Base-by-base conservation (phyloP, 2,329 filamentous ascomycete genomes). In the Penicillium sp. region DNA sequence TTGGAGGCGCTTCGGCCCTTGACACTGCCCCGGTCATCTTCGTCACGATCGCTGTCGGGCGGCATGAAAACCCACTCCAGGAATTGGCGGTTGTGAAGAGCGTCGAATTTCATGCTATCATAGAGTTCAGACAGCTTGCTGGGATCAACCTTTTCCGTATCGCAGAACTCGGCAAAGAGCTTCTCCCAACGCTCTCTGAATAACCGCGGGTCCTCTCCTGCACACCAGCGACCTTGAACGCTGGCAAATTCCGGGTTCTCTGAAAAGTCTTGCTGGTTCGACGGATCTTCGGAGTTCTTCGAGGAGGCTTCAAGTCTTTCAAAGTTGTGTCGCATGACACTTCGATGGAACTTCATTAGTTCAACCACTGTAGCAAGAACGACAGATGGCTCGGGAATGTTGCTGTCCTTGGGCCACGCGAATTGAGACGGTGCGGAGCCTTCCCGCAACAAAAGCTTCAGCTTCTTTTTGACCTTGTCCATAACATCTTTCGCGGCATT, bases 401-500 rank as follows among this genome's bases (percentile, higher is more conserved):
- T 94, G 49, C 61, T 69, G 45, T 92, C 88, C 68, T 88, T 87
- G 1, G 95, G 95, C 95, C 95, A 99, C n/a, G 95, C 92, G 75
- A 99, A 99, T 73, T 99, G 93, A 19, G 94, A 89, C 10, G 95
- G 95, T 1, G 94, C 91, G 73, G 95, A 91, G n/a, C 94, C 95
- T 76, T 97, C 91, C 33, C 95, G 89, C 61, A 99, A 80, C 22
- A 99, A 84, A 0, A 92, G 89, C 81, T 99, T 99, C 30, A 99
- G 85, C 87, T 96, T 97, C 86, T 99, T 99, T 85, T 99, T 99
- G 59, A 99, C 95, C 79, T 97, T 97, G 80, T 99, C 96, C 91
- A 97, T 99, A 73, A 97, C 93, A 75, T 99, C 95, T 77, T 99
- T 99, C 61, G 95, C 95, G 4, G 95, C 95, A 76, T 99, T 99